Evolutionary conservation across 179 eudicot species (phyloP).

Genomic region (Silene vulgaris): DNA sequence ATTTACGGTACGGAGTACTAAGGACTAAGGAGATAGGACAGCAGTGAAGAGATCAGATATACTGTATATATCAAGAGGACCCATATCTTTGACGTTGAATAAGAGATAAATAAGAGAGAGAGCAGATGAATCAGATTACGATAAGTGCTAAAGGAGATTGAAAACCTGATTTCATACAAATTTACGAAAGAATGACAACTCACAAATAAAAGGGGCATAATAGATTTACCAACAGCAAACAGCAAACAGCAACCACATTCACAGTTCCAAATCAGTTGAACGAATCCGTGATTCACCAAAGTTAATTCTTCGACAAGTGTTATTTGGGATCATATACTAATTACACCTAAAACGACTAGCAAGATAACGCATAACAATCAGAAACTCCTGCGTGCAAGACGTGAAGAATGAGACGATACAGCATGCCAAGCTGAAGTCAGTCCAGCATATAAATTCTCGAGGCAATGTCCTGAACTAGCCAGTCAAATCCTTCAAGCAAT

Average conservation of each 20-base stretch:
- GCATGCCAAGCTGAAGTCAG: conserved; percentile 25
- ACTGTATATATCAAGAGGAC: no score
- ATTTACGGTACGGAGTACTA: no score
- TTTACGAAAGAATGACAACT: no score
- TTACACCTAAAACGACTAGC: neutral
- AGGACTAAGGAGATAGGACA: no score
- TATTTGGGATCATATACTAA: neutral
- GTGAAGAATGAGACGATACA: neutral
- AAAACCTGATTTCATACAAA: no score
- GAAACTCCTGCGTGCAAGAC: neutral
- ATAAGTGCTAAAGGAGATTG: no score
- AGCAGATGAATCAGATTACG: no score
- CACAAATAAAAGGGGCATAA: no score
- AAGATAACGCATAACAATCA: conserved; percentile 1
- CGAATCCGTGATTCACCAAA: neutral
- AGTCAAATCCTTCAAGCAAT: conserved; percentile 81
- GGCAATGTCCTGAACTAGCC: conserved; percentile 97
- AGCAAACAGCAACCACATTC: neutral
- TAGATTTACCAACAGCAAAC: no score
- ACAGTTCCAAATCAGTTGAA: neutral
- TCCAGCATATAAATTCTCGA: conserved; percentile 92
- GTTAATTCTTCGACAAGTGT: neutral
- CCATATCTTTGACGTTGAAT: no score
- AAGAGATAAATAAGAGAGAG: no score
- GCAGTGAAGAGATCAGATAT: no score